Percentiles rank a stretch among this genome's conserved stretches.
Evolutionary conservation across 768 basidiomycete species (phyloP).

Genomic region (Leccinum uliginosum): DNA sequence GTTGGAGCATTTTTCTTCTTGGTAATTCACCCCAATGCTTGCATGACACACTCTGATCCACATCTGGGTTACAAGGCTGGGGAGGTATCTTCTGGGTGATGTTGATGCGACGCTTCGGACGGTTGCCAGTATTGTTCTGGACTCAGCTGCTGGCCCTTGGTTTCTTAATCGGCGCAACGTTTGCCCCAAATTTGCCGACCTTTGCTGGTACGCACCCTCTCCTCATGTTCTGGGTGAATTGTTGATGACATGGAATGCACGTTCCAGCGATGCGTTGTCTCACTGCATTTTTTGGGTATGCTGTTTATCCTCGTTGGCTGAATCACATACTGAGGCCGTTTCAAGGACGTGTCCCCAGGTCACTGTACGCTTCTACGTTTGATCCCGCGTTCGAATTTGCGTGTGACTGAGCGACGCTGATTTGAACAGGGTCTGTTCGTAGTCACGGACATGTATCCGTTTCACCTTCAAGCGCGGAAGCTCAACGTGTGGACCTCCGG

Average conservation of each 20-base stretch:
- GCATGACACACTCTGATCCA: constrained; percentile 9
- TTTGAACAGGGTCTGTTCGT: constrained; percentile 37
- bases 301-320: not conserved
- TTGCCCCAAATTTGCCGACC: constrained; percentile 43
- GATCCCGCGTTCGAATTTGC: not conserved
- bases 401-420: not conserved
- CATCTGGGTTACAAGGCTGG: constrained; percentile 19
- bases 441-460: constrained; percentile 49
- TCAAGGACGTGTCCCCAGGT: constrained; percentile 49
- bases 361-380: constrained; percentile 29
- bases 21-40: constrained; percentile 22
- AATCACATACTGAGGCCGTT: not conserved
- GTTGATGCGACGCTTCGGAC: constrained; percentile 28
- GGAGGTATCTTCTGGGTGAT: constrained; percentile 29
- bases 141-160: constrained; percentile 38
- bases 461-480: constrained; percentile 50
- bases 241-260: not conserved
- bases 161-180: constrained; percentile 48
- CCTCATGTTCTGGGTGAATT: not conserved
- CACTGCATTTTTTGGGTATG: constrained; percentile 31
- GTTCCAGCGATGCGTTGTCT: constrained; percentile 30
- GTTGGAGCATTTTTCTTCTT: constrained; percentile 48
- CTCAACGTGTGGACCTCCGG: constrained; percentile 52
- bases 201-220: constrained; percentile 37
- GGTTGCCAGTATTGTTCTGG: constrained; percentile 31